phyloP scores from a whole-genome alignment of 2,329 filamentous ascomycete genomes.

The Truncatella angustata region DNA sequence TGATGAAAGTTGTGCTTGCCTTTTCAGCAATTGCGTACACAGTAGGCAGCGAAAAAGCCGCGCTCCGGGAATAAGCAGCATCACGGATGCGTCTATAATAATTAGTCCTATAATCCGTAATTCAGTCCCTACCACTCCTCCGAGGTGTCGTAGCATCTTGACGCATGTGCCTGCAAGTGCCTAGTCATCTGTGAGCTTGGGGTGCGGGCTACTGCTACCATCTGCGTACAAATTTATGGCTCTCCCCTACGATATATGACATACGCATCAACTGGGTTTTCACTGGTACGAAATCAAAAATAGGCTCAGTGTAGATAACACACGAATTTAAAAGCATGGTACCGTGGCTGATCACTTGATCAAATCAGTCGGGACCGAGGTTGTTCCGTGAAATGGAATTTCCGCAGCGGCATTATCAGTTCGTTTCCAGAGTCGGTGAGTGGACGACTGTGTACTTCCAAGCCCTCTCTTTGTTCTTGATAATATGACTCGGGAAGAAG shows the following conservation, averaged over 20 bases:
- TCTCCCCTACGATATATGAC: background rate
- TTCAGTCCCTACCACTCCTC: conserved; percentile 34
- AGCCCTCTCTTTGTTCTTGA: background rate
- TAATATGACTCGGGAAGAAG: background rate
- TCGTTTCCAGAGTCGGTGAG: background rate
- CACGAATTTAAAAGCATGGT: background rate
- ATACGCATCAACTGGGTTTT: background rate
- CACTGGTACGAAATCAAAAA: background rate
- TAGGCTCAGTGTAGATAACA: background rate
- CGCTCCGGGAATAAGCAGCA: conserved; percentile 29
- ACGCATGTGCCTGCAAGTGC: conserved; percentile 27
- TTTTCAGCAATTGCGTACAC: conserved; percentile 1
- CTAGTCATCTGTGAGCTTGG: background rate
- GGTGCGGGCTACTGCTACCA: background rate
- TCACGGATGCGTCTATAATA: conserved; percentile 34
- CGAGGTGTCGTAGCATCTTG: conserved; percentile 30
- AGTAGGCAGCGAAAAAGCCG: background rate
- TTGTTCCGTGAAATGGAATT: background rate
- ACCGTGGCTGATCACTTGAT: background rate
- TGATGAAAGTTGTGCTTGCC: background rate
- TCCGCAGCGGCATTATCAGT: background rate
- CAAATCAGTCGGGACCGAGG: background rate
- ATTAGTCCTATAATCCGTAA: conserved; percentile 32
- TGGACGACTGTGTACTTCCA: background rate
- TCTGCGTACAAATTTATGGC: background rate